Conservation (phyloP, 768 basidiomycete species). For the Boletus pseudo-olivaceus region DNA sequence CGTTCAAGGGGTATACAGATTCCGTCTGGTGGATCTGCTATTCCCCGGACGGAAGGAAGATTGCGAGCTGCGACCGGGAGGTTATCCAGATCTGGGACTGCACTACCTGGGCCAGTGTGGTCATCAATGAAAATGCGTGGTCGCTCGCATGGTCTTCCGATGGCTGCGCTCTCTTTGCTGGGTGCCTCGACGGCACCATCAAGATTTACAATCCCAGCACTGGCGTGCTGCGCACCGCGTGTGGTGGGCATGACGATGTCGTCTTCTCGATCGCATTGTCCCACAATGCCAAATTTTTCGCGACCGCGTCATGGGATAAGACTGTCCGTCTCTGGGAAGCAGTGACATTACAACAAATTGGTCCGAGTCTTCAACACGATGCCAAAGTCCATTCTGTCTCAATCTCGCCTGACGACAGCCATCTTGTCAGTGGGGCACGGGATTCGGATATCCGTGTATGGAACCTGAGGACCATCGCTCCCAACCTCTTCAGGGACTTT, state of each 20-base stretch:
- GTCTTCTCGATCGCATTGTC: conserved; percentile 22
- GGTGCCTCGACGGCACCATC: conserved; percentile 16
- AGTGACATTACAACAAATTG: conserved; percentile 14
- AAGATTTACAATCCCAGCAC: conserved; percentile 8
- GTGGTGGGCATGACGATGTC: conserved; percentile 15
- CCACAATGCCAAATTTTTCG: conserved; percentile 17
- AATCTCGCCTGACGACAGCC: conserved; percentile 12
- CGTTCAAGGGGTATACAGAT: conserved; percentile 8
- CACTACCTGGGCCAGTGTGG: not conserved
- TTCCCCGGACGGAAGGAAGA: conserved; percentile 16
- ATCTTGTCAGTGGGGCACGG: conserved; percentile 16
- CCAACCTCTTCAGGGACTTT: conserved; percentile 12
- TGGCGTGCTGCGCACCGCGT: not conserved
- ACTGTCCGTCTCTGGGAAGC: conserved; percentile 30
- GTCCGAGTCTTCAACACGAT: conserved; percentile 15
- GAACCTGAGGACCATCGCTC: conserved; percentile 10
- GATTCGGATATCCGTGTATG: conserved; percentile 17
- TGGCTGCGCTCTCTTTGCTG: conserved; percentile 13
- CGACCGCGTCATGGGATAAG: conserved; percentile 27
- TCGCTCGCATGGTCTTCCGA: conserved; percentile 21
- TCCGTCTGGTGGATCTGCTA: conserved; percentile 17
- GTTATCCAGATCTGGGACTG: conserved; percentile 17
- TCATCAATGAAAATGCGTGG: conserved; percentile 14
- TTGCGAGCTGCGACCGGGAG: conserved; percentile 21
- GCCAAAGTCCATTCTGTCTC: conserved; percentile 9